Evolutionary conservation across 148 eudicot genomes (phyloP), one percentile per base, ranked within the genome.

Genomic region (Fagopyrum homotropicum): DNA sequence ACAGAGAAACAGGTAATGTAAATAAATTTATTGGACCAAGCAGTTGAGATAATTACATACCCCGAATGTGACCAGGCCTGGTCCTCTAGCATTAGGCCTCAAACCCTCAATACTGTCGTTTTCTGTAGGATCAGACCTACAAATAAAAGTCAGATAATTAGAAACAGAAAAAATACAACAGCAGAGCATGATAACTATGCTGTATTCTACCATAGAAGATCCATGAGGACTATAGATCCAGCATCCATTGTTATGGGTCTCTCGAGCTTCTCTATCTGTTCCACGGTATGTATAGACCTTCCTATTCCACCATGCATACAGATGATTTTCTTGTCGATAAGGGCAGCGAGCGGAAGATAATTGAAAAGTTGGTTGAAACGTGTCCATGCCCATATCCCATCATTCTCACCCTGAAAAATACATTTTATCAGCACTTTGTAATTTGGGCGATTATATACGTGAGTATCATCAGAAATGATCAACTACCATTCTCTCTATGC

Each of bases 301-400:
- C 93, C 93, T 69, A 89, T 89, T 45, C 93, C 93, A 80, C 93
- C 93, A 61, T 89, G 93, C 93, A 89, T 89, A 77, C 93, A 89
- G 22, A 89, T 87, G 45, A 89, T 89, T 77, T 89, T 89, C 77
- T 89, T 87, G 85, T 89, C 93, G 71, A 89, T 87, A 48, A 87
- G 79, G 59, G 93, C 93, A 63, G 92, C 92, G 57, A 89, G 82
- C 16, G 92, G 92, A 63, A 89, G 89, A 89, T 89, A 89, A 77
- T 89, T 89, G 76, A 89, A 89, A 74, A 89, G 79, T 83, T 85
- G 83, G 80, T 89, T 89, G 79, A 89, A 83, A 59, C 93, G 83
- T 75, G 87, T 90, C 93, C 93, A 87, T 9, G 87, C 82, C 93
- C 93, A 89, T 45, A 89, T 89, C 68, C 93, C 93, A 80, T 89